A percentile compares a stretch with the other conserved stretches of the same genome.
phyloP scores from a whole-genome alignment of 805 yeast species.

The Saccharomycodes ludwigii region DNA sequence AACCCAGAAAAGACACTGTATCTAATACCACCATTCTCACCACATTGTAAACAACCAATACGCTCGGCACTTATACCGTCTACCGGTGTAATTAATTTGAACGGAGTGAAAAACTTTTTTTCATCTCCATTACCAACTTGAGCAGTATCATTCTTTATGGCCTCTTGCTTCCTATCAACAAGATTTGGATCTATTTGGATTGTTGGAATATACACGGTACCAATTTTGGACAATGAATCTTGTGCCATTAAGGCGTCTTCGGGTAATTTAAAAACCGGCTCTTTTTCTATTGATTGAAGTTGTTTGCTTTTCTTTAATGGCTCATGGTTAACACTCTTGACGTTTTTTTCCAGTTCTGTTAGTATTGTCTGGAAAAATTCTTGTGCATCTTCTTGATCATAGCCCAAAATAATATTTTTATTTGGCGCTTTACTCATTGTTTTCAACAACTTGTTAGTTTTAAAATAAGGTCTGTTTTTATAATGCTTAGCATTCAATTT shows the following conservation, averaged over 20 bases:
- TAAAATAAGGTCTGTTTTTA: slow-evolving; percentile 40
- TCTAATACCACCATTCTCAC: slow-evolving; percentile 88
- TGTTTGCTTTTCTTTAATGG: slow-evolving; percentile 8
- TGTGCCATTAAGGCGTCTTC: slow-evolving; percentile 27
- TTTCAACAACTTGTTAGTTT: slow-evolving; percentile 46
- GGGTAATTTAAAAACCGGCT: slow-evolving; percentile 22
- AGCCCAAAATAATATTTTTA: slow-evolving; percentile 65
- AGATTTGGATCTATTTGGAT: slow-evolving; percentile 65
- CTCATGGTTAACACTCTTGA: slow-evolving; percentile 10
- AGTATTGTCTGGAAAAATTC: slow-evolving; percentile 80
- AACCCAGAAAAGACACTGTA: slow-evolving; percentile 67
- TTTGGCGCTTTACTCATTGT: slow-evolving; percentile 71
- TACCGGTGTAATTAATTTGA: slow-evolving; percentile 69
- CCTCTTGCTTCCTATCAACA: too few species aligned
- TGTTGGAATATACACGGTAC: slow-evolving; percentile 60
- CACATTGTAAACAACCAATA: slow-evolving; percentile 83
- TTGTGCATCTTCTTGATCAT: slow-evolving; percentile 94
- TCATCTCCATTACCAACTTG: slow-evolving; percentile 26
- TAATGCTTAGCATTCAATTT: slow-evolving; percentile 48
- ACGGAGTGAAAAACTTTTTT: slow-evolving; percentile 34
- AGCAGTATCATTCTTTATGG: too few species aligned
- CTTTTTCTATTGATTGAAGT: slow-evolving; percentile 8
- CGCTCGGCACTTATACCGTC: slow-evolving; percentile 85
- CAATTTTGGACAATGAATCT: slow-evolving; percentile 42
- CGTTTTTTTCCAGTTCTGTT: slow-evolving; percentile 45